Evolutionary conservation across 2,329 filamentous ascomycete genomes (phyloP).

Genomic region (Stagonosporopsis vannaccii): DNA sequence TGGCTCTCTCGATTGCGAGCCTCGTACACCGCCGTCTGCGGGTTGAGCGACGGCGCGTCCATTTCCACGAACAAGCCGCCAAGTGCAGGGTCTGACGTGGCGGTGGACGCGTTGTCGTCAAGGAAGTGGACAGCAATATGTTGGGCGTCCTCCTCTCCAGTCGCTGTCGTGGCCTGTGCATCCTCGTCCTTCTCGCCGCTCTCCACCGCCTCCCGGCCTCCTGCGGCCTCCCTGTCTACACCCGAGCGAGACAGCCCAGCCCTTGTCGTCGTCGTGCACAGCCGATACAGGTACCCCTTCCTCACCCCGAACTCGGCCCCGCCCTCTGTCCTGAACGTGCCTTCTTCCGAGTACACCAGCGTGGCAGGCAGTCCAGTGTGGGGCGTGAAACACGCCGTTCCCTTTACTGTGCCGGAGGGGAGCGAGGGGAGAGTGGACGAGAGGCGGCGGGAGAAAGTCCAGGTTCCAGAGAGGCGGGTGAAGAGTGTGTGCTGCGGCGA

Average conservation of each 20-base stretch:
- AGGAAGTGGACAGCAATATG: conserved; percentile 26
- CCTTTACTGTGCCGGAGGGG: conserved; percentile 71
- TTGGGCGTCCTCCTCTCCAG: background rate
- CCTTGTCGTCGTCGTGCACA: background rate
- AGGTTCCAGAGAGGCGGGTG: conserved; percentile 45
- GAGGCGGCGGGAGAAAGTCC: conserved; percentile 68
- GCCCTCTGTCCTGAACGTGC: conserved; percentile 65
- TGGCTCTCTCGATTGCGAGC: conserved; percentile 68
- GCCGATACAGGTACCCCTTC: conserved; percentile 72
- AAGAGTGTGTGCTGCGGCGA: conserved; percentile 22
- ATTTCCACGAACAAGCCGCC: conserved; percentile 81
- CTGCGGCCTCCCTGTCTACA: too few species aligned
- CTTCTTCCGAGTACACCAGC: conserved; percentile 73
- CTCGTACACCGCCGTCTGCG: conserved; percentile 14
- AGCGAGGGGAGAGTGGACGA: conserved; percentile 64
- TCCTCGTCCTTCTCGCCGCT: background rate
- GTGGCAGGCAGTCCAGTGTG: conserved; percentile 52
- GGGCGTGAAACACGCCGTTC: conserved; percentile 64
- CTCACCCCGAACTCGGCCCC: conserved; percentile 65
- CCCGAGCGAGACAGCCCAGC: too few species aligned
- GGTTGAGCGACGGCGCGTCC: conserved; percentile 55
- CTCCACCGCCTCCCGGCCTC: too few species aligned
- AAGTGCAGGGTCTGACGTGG: conserved; percentile 53
- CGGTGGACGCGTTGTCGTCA: conserved; percentile 15
- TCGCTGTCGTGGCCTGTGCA: too few species aligned